These are phyloP conservation scores for Hanseniaspora lindneri DNA, from an alignment of 805 yeast species.

Conservation along the genomic window DNA sequence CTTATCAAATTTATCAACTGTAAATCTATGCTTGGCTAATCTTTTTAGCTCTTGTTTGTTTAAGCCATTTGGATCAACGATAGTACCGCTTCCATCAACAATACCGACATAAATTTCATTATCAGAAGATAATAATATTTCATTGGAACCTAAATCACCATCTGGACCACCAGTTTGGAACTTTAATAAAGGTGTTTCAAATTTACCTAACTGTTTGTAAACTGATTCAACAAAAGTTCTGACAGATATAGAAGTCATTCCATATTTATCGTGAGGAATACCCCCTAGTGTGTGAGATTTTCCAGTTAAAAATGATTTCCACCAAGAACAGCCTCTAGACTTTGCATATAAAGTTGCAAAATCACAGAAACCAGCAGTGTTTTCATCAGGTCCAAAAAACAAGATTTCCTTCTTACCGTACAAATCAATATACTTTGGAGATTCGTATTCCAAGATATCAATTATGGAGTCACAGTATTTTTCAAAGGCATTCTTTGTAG, in stretches of 20 bases:
- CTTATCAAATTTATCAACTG: constrained; percentile 57
- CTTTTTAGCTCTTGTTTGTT: constrained; percentile 65
- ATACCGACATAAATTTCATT: constrained; percentile 76
- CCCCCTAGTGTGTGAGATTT: constrained; percentile 88
- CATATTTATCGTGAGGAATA: constrained; percentile 94
- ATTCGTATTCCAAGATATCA: constrained; percentile 68
- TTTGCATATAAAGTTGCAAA: constrained; percentile 97
- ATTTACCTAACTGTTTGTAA: constrained; percentile 61
- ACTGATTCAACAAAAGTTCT: constrained; percentile 82
- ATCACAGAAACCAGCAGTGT: constrained; percentile 87
- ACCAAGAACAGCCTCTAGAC: constrained; percentile 86
- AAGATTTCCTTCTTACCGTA: constrained; percentile 77
- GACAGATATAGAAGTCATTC: constrained; percentile 93
- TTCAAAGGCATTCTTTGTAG: constrained; percentile 73
- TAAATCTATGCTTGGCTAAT: constrained; percentile 66
- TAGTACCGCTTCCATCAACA: constrained; percentile 92
- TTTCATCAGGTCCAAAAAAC: constrained; percentile 98
- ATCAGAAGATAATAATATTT: constrained; percentile 65
- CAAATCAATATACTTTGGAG: constrained; percentile 68
- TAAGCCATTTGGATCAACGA: constrained; percentile 83
- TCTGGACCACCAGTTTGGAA: constrained; percentile 98
- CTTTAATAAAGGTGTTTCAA: constrained; percentile 51
- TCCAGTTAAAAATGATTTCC: constrained; percentile 98
- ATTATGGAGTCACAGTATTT: constrained; percentile 86
- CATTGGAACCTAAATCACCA: constrained; percentile 95